Evolutionary conservation across 306 rosid species (phyloP), one percentile per base, ranked within the genome.

Genomic region (Macrotyloma uniflorum): DNA sequence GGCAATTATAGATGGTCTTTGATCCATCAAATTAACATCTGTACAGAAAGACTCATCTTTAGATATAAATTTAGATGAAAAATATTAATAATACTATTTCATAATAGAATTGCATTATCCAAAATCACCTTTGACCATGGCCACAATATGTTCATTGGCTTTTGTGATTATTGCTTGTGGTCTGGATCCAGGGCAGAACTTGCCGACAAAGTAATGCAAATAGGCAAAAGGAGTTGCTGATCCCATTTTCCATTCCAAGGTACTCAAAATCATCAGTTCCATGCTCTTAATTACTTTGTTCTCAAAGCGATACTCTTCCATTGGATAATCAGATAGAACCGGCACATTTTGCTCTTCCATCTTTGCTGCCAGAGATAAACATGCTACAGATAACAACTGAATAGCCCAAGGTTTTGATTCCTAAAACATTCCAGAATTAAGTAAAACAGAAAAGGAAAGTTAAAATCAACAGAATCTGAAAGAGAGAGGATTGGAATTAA

Each of bases 161-260:
- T 65, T 83, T 28, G 89, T 83, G 83, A 86, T 72, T 40, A 89
- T 69, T 70, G 59, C 83, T 73, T 78, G 42, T n/a, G 87, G 76
- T 75, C 57, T 84, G 55, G 85, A 74, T 74, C 85, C 84, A 67
- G 76, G 75, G 46, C 79, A 85, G 77, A 95, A 77, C 66, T 90
- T 89, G 49, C 59, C 81, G 55, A 86, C 74, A 72, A 95, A 91
- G 86, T 89, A 89, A 58, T 81, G 87, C 22, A 92, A 71, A 86
- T 87, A 95, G 79, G 86, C 45, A 87, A 95, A 92, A 67, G 97
- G 97, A 49, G 98, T 95, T 28, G 90, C 80, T 75, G 89, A 85
- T 78, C 92, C 89, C 92, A 92, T 74, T 84, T 87, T 89, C 98
- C 97, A 95, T 61, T 87, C 95, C 89, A 95, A 87, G 36, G 93